These are phyloP conservation scores for Urtica urens DNA, from an alignment of 306 rosid species.

Conservation along the genomic window DNA sequence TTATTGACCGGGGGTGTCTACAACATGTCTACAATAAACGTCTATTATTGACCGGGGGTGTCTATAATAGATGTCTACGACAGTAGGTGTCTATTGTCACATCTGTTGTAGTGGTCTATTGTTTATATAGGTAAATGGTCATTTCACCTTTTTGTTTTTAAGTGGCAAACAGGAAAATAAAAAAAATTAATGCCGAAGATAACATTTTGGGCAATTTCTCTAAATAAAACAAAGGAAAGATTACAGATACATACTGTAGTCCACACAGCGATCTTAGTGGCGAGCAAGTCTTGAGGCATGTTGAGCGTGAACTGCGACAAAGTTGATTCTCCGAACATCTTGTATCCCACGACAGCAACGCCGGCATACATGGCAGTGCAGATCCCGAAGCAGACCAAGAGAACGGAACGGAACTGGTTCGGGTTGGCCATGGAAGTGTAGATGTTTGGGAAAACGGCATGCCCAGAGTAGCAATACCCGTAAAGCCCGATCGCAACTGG, in stretches of 20 bases:
- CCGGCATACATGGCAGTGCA: conserved; percentile 73
- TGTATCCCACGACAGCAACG: conserved; percentile 87
- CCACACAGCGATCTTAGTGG: conserved; percentile 91
- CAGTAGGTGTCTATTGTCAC: too few relatives aligned
- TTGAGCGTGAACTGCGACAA: conserved; percentile 88
- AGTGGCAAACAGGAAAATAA: too few relatives aligned
- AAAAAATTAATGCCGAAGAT: too few relatives aligned
- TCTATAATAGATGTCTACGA: too few relatives aligned
- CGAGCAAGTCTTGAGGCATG: conserved; percentile 72
- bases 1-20: too few relatives aligned
- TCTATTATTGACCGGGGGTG: too few relatives aligned
- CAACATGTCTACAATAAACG: too few relatives aligned
- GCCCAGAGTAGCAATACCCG: conserved; percentile 96
- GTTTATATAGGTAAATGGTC: too few relatives aligned
- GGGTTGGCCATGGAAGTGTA: conserved; percentile 79
- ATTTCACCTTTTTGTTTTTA: too few relatives aligned
- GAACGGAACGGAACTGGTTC: conserved; percentile 60
- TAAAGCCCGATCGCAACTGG: conserved; percentile 97
- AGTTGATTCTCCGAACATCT: conserved; percentile 81
- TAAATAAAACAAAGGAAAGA: not conserved
- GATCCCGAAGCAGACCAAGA: conserved; percentile 59
- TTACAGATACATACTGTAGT: conserved; percentile 59
- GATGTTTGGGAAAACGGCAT: conserved; percentile 93
- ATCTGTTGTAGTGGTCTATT: too few relatives aligned
- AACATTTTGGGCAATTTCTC: too few relatives aligned